Conservation (phyloP, 2,329 filamentous ascomycete genomes). For the Ustulina deusta region DNA sequence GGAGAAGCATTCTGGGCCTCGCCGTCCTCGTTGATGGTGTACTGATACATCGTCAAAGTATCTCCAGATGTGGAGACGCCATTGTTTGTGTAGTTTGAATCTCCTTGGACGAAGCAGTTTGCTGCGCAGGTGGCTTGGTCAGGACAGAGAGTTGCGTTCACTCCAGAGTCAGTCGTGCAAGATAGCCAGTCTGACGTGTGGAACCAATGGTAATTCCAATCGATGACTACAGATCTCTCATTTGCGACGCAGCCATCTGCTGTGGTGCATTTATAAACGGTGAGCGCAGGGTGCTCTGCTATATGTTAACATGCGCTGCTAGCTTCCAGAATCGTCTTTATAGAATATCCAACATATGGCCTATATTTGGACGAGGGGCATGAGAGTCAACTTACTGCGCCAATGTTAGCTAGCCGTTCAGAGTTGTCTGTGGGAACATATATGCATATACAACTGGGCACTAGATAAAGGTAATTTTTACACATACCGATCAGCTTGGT, state of each 20-base stretch:
- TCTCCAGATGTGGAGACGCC: conserved; percentile 46
- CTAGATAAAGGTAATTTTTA: background rate
- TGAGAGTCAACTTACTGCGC: conserved; percentile 30
- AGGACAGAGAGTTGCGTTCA: conserved; percentile 58
- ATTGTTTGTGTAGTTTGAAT: conserved; percentile 56
- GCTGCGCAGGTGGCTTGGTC: conserved; percentile 59
- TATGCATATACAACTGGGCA: background rate
- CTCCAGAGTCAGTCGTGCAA: conserved; percentile 48
- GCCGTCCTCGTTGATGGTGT: conserved; percentile 48
- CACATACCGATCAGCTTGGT: conserved; percentile 38
- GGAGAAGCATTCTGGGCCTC: conserved; percentile 43
- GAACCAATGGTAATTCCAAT: conserved; percentile 57
- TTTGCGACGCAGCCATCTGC: conserved; percentile 60
- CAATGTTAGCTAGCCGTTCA: conserved; percentile 23
- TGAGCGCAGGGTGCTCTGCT: conserved; percentile 59
- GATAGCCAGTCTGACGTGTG: conserved; percentile 34
- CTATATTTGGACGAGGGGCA: background rate
- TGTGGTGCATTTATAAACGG: conserved; percentile 64
- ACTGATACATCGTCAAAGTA: conserved; percentile 47
- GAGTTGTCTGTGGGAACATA: too few relatives aligned
- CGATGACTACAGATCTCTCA: conserved; percentile 64
- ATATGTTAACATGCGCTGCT: conserved; percentile 13
- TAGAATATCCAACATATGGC: background rate
- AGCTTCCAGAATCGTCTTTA: background rate
- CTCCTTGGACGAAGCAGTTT: conserved; percentile 65